phyloP scores from a whole-genome alignment of 441 rosid species.

The Erodium chrysanthum region DNA sequence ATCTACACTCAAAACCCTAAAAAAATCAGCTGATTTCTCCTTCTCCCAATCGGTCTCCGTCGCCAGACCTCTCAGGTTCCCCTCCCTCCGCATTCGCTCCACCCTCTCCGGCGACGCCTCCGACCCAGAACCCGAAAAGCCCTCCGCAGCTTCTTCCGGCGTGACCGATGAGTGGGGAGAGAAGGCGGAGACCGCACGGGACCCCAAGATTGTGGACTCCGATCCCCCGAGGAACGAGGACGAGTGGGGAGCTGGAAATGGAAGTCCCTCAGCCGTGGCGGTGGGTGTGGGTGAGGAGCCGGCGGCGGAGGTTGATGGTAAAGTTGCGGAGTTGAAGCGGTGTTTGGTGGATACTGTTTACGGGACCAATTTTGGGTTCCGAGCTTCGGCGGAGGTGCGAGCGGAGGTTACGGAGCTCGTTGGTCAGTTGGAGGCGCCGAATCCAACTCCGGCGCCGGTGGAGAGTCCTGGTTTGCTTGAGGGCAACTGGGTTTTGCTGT shows the following conservation, averaged over 20 bases:
- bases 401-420: conserved; percentile 89
- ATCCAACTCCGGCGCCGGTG: conserved; percentile 59
- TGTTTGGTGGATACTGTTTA: conserved; percentile 69
- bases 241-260: conserved; percentile 51
- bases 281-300: neutral
- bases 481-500: conserved; percentile 88
- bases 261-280: conserved; percentile 16
- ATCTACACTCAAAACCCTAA: too few relatives aligned
- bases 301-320: conserved; percentile 23
- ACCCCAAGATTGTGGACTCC: conserved; percentile 28
- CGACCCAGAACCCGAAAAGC: conserved; percentile 17
- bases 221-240: conserved; percentile 82
- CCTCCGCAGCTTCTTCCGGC: conserved; percentile 11
- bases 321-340: conserved; percentile 53
- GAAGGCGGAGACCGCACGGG: conserved; percentile 24
- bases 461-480: conserved; percentile 58
- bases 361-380: conserved; percentile 72
- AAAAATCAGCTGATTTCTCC: too few relatives aligned
- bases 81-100: conserved; percentile 16
- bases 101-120: conserved; percentile 17
- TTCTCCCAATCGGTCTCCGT: too few relatives aligned
- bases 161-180: conserved; percentile 89
- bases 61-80: conserved; percentile 17
- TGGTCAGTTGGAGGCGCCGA: conserved; percentile 67
- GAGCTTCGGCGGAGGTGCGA: conserved; percentile 54